phyloP scores from a whole-genome alignment of 2,329 filamentous ascomycete genomes.

The Aspergillus caelatus region DNA sequence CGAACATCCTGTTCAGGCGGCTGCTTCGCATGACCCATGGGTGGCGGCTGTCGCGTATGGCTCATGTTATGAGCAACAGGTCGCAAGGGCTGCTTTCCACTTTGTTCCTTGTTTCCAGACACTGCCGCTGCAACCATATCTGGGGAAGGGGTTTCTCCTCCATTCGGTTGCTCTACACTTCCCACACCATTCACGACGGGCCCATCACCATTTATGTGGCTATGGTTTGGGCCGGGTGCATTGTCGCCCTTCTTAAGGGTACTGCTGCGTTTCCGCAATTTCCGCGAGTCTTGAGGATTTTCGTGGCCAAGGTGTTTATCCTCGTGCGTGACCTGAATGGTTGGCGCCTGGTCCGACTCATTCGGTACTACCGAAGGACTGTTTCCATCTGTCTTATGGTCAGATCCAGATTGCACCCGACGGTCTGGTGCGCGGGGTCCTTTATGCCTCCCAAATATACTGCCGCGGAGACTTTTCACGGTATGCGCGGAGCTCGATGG shows the following conservation, averaged over 20 bases:
- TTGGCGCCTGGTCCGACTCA: constrained; percentile 59
- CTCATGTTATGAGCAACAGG: constrained; percentile 43
- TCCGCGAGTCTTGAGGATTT: constrained; percentile 36
- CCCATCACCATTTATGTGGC: constrained; percentile 26
- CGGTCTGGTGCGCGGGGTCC: constrained; percentile 50
- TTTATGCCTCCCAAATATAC: constrained; percentile 72
- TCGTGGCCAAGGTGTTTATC: constrained; percentile 37
- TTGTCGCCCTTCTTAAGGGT: constrained; percentile 32
- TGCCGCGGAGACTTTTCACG: constrained; percentile 69
- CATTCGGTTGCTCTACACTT: constrained; percentile 18
- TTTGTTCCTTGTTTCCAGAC: constrained; percentile 29
- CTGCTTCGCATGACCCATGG: constrained; percentile 47
- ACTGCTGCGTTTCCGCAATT: constrained; percentile 36
- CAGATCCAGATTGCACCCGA: constrained; percentile 45
- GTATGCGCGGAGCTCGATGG: constrained; percentile 74
- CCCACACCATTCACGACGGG: constrained; percentile 7
- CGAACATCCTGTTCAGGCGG: constrained; percentile 44
- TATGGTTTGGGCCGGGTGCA: constrained; percentile 24
- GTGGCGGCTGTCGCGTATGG: constrained; percentile 36
- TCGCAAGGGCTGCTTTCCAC: constrained; percentile 36
- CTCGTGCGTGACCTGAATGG: constrained; percentile 77
- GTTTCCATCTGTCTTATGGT: constrained; percentile 18
- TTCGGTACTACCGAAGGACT: constrained; percentile 23
- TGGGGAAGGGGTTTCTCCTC: constrained; percentile 12
- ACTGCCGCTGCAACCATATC: constrained; percentile 33